These are phyloP conservation scores for Xylaria scruposa DNA, from an alignment of 495 filamentous ascomycete species.

Conservation along the genomic window DNA sequence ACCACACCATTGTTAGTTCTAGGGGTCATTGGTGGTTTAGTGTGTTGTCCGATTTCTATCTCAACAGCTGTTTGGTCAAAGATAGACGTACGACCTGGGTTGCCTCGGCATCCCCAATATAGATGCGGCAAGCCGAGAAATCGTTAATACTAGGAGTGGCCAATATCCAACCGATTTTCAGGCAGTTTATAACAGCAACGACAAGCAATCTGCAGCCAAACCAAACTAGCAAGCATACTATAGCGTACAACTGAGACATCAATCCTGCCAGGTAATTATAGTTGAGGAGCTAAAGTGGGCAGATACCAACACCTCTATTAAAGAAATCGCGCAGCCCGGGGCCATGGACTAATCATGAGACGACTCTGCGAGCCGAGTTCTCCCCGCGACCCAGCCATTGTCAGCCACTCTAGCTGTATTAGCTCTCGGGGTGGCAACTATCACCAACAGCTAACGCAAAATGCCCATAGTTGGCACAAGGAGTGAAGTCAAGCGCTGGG, in stretches of 20 bases:
- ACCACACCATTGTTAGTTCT: neutral
- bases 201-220: slow-evolving; percentile 1
- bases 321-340: slow-evolving; percentile 15
- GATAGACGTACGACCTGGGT: slow-evolving; percentile 1
- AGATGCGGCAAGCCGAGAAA: neutral
- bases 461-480: neutral
- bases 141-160: neutral
- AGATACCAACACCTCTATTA: neutral
- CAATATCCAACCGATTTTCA: neutral
- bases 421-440: neutral
- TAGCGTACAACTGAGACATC: neutral
- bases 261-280: neutral
- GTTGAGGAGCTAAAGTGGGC: neutral
- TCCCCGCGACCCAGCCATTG: neutral
- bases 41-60: neutral
- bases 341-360: neutral
- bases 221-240: neutral
- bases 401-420: neutral
- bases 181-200: neutral
- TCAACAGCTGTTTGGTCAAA: slow-evolving; percentile 16
- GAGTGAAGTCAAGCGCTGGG: neutral
- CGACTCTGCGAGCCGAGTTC: neutral
- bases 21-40: slow-evolving; percentile 3
- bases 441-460: slow-evolving; percentile 3
- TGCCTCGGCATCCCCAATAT: slow-evolving; percentile 8